These are phyloP conservation scores for Eimeria falciformis DNA, from an alignment of 169 alveolate species.

Conservation along the genomic window DNA sequence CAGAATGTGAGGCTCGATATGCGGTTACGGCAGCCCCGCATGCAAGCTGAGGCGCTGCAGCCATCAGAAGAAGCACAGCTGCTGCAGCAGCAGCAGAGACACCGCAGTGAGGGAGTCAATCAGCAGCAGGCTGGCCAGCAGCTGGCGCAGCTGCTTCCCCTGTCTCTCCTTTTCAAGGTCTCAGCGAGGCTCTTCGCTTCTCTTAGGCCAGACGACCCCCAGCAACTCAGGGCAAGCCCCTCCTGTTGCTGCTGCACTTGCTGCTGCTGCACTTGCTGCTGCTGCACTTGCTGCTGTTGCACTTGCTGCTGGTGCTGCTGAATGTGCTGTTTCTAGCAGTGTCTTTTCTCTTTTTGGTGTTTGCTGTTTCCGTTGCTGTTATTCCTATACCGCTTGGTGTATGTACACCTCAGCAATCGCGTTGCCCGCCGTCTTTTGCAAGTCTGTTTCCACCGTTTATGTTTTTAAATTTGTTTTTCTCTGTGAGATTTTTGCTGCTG, in stretches of 20 bases:
- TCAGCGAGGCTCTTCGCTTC: slow-evolving; percentile 20
- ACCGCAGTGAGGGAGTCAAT: slow-evolving; percentile 49
- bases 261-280: slow-evolving; percentile 8
- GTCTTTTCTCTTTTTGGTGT: neutral
- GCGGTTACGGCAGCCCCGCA: slow-evolving; percentile 59
- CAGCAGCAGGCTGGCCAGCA: slow-evolving; percentile 61
- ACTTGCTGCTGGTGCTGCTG: neutral
- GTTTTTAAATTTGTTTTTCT: neutral
- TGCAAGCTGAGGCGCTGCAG: slow-evolving; percentile 15
- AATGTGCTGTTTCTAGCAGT: too few species aligned
- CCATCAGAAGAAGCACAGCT: slow-evolving; percentile 37
- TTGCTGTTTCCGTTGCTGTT: neutral
- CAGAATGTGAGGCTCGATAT: slow-evolving; percentile 25
- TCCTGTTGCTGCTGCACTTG: neutral
- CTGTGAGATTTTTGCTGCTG: neutral
- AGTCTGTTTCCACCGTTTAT: neutral
- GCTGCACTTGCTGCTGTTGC: neutral
- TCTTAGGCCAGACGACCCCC: slow-evolving; percentile 41
- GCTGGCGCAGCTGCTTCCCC: slow-evolving; percentile 35
- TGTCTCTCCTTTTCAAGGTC: slow-evolving; percentile 17
- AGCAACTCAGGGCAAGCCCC: slow-evolving; percentile 37
- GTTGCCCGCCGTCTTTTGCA: neutral
- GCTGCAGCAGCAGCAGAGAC: slow-evolving; percentile 57
- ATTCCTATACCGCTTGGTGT: neutral
- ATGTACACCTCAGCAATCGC: neutral